Percentiles rank a stretch among this genome's conserved stretches.
These are phyloP conservation scores for Candida methanosorbosa DNA, from an alignment of 805 yeast genomes.

Conservation along the genomic window DNA sequence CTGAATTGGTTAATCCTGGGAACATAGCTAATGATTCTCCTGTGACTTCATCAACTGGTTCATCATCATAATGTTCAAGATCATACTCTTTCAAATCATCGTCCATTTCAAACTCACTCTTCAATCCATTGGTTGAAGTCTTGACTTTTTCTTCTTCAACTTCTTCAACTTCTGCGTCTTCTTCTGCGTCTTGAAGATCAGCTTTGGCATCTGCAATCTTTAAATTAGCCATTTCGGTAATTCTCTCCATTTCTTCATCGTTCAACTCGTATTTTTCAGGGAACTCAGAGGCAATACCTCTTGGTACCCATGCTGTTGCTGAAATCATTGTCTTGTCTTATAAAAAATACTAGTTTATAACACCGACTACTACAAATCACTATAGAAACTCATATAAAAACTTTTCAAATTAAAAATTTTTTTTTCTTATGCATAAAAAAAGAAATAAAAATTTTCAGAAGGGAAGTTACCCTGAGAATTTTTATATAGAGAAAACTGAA, in stretches of 20 bases:
- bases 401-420: too few species aligned
- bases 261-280: constrained; percentile 84
- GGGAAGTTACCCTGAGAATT: too few species aligned
- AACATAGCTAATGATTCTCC: constrained; percentile 59
- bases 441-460: too few species aligned
- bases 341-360: too few species aligned
- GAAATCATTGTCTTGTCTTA: constrained; percentile 69
- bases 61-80: constrained; percentile 76
- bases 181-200: constrained; percentile 43
- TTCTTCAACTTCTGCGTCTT: constrained; percentile 23
- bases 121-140: constrained; percentile 19
- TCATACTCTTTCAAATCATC: constrained; percentile 87
- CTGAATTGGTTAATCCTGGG: constrained; percentile 58
- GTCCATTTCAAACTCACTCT: constrained; percentile 54
- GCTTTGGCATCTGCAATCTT: constrained; percentile 71
- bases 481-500: too few species aligned
- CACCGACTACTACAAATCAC: too few species aligned
- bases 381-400: too few species aligned
- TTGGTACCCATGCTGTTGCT: constrained; percentile 90
- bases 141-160: constrained; percentile 11
- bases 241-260: constrained; percentile 89
- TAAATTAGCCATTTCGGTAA: constrained; percentile 74
- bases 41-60: constrained; percentile 35
- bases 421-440: neutral
- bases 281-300: constrained; percentile 89